Conservation (phyloP, 495 filamentous ascomycete species). For the Cladorrhinum samala region DNA sequence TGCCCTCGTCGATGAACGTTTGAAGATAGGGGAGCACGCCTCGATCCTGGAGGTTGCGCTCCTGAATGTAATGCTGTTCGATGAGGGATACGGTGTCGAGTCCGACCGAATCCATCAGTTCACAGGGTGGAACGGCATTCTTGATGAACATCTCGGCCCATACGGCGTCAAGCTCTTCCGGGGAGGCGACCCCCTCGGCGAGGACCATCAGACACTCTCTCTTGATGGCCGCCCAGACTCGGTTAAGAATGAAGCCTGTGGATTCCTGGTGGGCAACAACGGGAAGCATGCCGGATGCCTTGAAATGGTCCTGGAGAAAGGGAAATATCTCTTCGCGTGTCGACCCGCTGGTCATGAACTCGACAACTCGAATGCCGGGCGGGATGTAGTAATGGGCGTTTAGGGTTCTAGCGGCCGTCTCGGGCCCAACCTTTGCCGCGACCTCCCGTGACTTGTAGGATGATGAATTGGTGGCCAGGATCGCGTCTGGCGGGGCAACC, state of each 20-base stretch:
- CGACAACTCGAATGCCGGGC: constrained; percentile 40
- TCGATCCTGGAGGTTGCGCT: constrained; percentile 33
- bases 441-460: constrained; percentile 44
- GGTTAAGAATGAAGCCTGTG: constrained; percentile 53
- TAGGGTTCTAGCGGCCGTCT: constrained; percentile 28
- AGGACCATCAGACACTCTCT: constrained; percentile 47
- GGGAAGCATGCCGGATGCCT: constrained; percentile 37
- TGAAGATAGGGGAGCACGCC: constrained; percentile 33
- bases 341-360: constrained; percentile 51
- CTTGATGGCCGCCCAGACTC: constrained; percentile 54
- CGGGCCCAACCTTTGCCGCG: constrained; percentile 33
- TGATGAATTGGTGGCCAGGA: constrained; percentile 46
- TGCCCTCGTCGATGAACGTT: constrained; percentile 36
- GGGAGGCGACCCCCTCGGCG: constrained; percentile 41
- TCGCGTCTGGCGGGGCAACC: constrained; percentile 34
- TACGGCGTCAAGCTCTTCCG: constrained; percentile 43
- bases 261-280: constrained; percentile 38
- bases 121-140: constrained; percentile 15
- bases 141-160: constrained; percentile 36
- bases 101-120: constrained; percentile 33
- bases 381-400: constrained; percentile 54
- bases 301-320: constrained; percentile 32
- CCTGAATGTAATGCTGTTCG: constrained; percentile 37
- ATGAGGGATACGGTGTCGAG: constrained; percentile 46
- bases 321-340: constrained; percentile 41